Base-by-base conservation (phyloP, 2,329 filamentous ascomycete genomes). In the Colletotrichum godetiae region DNA sequence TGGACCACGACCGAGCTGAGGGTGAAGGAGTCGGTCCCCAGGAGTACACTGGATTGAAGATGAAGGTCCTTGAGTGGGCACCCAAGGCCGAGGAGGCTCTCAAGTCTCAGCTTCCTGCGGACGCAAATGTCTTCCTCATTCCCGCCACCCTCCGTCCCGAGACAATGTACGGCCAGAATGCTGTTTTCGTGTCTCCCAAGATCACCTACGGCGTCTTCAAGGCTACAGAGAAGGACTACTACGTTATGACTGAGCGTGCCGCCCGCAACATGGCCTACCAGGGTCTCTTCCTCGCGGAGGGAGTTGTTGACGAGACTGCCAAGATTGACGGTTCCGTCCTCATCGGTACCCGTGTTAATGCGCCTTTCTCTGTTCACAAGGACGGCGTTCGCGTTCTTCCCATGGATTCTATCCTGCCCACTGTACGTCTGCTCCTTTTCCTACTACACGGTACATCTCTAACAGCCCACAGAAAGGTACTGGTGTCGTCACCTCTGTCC, bases 141-240 rank as follows among this genome's bases (percentile, higher is more conserved):
- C 94, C 97, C 13, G 97, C 97, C 19, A 98, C 97, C 68, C 89
- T 99, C 74, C 90, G 97, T 75, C 95, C 97, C 2, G 97, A 99
- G 87, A 99, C 97, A 46, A 98, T 99, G 96, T 99, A 98, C 81
- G 97, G 97, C 53, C 97, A 98, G 84, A 97, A 92, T 4, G 97
- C 94, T 85, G 98, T 95, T 82, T 99, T 98, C 78, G 94, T 99
- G 60, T 94, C 95, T 4, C 96, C 97, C 11, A 94, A 93, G 80
- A 93, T 98, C 79, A 91, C 88, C 57, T 99, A 99, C 79, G 96
- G 96, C 63, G 86, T 99, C 75, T 98, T 94, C 88, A 94, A 94
- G 83, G 90, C 91, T 68, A 90, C 89, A 27, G 89, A 93, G 75
- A 93, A 91, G 76, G 93, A 97, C 77, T 98, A 95, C 84, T 97